Base-by-base conservation (phyloP, 2,329 filamentous ascomycete species). In the Aspergillus pseudonomiae region DNA sequence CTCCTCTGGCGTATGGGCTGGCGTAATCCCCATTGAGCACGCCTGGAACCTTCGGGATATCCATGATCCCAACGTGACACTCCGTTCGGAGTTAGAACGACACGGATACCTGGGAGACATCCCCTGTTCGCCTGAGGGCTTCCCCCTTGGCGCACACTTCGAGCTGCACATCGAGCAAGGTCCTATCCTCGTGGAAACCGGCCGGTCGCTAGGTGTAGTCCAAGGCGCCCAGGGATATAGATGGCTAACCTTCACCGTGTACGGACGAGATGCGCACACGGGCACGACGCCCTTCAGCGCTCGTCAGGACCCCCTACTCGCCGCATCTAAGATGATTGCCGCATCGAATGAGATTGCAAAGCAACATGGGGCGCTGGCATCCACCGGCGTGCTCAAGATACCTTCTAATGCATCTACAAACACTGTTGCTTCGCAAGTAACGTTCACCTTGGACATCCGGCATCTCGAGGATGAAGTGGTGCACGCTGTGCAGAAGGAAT, bases 141-240 rank as follows among this genome's bases (percentile, higher is more conserved):
- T 83, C 46, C 89, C 89, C 0, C 86, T 93, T 73, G 89, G 85
- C 0, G 91, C 90, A 0, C 91, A 93, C 72, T 93, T 94, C 70
- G 91, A 94, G 74, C 81, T 94, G 4, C 91, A 94, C 71, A 94
- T 94, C 54, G 91, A 94, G 73, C 91, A 94, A 74, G 90, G 90
- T 0, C 89, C 90, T 0, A 85, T 91, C 16, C 82, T 94, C 0
- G 89, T 92, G 69, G 82, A 83, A 28, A 81, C 83, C 16, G 77
- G 81, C 16, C 82, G 85, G 62, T 87, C 87, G 60, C 84, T 93
- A 61, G 87, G 88, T 9, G 82, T 90, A 2, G 90, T 92, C 0
- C 83, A 83, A 30, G 89, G 89, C 2, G 89, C 89, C 0, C 89
- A 92, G 72, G 88, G 87, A 6, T 91, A 91, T 73, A 84, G 86